These are phyloP conservation scores for Aphanomyces euteiches DNA, from an alignment of 352 stramenopile species.

Conservation along the genomic window DNA sequence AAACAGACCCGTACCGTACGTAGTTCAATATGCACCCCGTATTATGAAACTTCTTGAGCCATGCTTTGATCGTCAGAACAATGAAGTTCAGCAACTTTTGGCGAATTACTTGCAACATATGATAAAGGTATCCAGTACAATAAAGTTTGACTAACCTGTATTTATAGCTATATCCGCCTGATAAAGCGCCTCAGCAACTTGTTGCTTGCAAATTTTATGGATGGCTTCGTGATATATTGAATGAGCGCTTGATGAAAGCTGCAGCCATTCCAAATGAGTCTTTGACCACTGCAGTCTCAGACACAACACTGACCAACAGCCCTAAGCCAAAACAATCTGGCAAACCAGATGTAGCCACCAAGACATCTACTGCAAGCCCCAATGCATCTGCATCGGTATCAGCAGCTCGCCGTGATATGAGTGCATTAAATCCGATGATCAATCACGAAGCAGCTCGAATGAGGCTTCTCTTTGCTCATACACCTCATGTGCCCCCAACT, in stretches of 20 bases:
- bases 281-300: constrained; percentile 20
- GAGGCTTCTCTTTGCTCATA: constrained; percentile 47
- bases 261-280: constrained; percentile 40
- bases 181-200: constrained; percentile 59
- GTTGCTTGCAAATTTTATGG: constrained; percentile 84
- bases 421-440: constrained; percentile 44
- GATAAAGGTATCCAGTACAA: constrained; percentile 42
- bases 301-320: constrained; percentile 27
- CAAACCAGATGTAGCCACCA: constrained; percentile 12
- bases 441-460: constrained; percentile 57
- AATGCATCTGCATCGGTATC: constrained; percentile 40
- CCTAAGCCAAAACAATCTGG: constrained; percentile 20
- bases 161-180: constrained; percentile 72
- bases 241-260: constrained; percentile 68
- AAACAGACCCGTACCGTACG: constrained; percentile 69
- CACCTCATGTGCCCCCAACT: constrained; percentile 35
- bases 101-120: constrained; percentile 70
- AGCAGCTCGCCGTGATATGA: constrained; percentile 15
- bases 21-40: constrained; percentile 80
- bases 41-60: constrained; percentile 88
- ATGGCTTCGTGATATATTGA: constrained; percentile 84
- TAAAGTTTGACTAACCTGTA: neutral
- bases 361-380: constrained; percentile 37
- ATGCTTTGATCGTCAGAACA: constrained; percentile 82
- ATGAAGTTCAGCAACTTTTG: constrained; percentile 68